Evolutionary conservation across 129 eudicot genomes (phyloP).

Genomic region (Flaveria robusta): DNA sequence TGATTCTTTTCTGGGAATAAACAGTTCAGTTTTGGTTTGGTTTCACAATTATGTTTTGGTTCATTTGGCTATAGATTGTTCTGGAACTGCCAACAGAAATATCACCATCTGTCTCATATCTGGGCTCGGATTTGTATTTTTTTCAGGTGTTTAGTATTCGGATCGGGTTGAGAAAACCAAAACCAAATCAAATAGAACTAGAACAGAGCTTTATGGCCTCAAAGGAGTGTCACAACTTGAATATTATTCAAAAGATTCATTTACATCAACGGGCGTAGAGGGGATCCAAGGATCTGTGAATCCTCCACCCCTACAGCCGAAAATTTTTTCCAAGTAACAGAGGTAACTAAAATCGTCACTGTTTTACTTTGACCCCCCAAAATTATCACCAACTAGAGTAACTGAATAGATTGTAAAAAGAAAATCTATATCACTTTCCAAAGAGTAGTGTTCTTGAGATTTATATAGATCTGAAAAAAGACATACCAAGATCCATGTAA

Average conservation of each 20-base stretch:
- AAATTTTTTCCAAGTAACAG: neutral
- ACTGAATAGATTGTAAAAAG: neutral
- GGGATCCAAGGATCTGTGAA: neutral
- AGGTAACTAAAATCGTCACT: neutral
- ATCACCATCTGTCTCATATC: neutral
- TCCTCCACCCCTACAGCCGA: neutral
- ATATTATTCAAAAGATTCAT: neutral
- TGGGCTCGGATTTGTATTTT: neutral
- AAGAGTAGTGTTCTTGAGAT: neutral
- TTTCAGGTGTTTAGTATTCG: neutral
- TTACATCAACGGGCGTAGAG: neutral
- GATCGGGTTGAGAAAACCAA: neutral
- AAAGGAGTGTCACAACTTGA: neutral
- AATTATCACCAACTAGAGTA: neutral
- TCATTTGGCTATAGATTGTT: neutral
- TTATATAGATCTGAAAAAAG: neutral
- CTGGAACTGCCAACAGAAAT: neutral
- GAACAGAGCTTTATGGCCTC: neutral
- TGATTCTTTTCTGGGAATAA: constrained; percentile 25
- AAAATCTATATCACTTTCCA: neutral
- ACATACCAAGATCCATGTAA: neutral
- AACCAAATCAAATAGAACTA: neutral
- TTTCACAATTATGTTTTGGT: neutral
- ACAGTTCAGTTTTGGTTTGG: constrained; percentile 23
- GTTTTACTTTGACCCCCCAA: neutral